Evolutionary conservation across 805 yeast species (phyloP).

Genomic region (Pichia paraexigua): DNA sequence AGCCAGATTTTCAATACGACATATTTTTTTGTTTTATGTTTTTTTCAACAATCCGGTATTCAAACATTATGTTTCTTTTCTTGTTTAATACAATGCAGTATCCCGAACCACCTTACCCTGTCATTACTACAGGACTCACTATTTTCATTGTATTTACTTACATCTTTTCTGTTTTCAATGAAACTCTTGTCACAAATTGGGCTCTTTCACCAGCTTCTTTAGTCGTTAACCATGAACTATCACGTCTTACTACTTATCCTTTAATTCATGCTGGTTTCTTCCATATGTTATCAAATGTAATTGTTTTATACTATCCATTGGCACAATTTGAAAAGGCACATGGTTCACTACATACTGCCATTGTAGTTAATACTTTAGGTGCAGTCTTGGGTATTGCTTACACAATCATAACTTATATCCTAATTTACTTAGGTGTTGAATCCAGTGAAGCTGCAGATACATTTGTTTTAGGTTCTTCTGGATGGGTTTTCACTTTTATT

Average conservation of each 20-base stretch:
- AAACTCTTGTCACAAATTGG: constrained; percentile 31
- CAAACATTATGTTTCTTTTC: background rate
- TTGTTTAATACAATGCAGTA: background rate
- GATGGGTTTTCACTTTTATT: constrained; percentile 62
- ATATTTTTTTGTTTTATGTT: background rate
- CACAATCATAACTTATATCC: constrained; percentile 42
- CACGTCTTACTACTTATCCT: constrained; percentile 62
- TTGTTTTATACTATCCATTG: constrained; percentile 52
- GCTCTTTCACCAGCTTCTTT: constrained; percentile 51
- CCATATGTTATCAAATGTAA: constrained; percentile 54
- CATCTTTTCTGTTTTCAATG: constrained; percentile 26
- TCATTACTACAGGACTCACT: constrained; percentile 9
- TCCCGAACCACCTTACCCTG: constrained; percentile 3
- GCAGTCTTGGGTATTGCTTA: constrained; percentile 54
- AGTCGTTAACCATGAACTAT: constrained; percentile 35
- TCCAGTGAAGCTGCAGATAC: constrained; percentile 41
- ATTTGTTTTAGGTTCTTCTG: constrained; percentile 62
- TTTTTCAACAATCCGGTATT: too few species aligned
- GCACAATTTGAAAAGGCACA: constrained; percentile 59
- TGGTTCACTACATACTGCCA: constrained; percentile 83
- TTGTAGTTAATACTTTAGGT: constrained; percentile 66
- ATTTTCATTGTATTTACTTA: constrained; percentile 45
- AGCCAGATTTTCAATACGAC: background rate
- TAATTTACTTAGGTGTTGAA: constrained; percentile 49
- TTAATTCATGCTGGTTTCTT: constrained; percentile 54